Base-by-base conservation (phyloP, 371 early-diverging fungal genomes). In the Mucor lusitanicus region DNA sequence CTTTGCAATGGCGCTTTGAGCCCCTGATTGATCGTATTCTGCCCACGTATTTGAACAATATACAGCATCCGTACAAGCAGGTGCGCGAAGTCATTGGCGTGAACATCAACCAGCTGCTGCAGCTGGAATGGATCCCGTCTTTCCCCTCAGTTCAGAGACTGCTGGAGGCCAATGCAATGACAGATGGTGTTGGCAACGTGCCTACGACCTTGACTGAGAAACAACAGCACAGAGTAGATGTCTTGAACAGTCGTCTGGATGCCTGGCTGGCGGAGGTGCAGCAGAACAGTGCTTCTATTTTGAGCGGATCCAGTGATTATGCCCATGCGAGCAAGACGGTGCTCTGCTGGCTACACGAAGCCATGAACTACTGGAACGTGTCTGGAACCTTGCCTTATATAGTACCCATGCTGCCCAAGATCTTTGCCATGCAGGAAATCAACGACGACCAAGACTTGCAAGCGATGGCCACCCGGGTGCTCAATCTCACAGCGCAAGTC, bases 31-130 rank as follows among this genome's bases (percentile, higher is more conserved):
- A 75, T 1, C 55, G 73, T 1, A 67, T 91, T 60, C 67, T 89
- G 23, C 79, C 82, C 25, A 79, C 76, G 0, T 88, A 90, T 53
- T 37, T 93, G 32, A 69, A 70, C 0, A 84, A 86, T 33, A 63
- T 95, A 46, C 78, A 84, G 2, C 92, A 94, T 72, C 95, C 95
- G 1, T 96, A 96, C 79, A 89, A 95, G 71, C 95, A 94, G 74
- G 94, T 96, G 25, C 88, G 97, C 6, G 93, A 94, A 68, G 79
- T 84, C 9, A 72, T 95, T 21, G 96, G 95, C 27, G 78, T 78
- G 1, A 82, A 87, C 60, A 86, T 95, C 62, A 88, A 92, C 67
- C 85, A 84, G 35, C 63, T 89, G 3, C 71, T 91, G 37, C 88
- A 92, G 61, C 55, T 87, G 6, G 83, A 82, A 61, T 92, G 91